Conservation (phyloP, 106 monocot genomes). For the Apostasia shenzhenica region DNA sequence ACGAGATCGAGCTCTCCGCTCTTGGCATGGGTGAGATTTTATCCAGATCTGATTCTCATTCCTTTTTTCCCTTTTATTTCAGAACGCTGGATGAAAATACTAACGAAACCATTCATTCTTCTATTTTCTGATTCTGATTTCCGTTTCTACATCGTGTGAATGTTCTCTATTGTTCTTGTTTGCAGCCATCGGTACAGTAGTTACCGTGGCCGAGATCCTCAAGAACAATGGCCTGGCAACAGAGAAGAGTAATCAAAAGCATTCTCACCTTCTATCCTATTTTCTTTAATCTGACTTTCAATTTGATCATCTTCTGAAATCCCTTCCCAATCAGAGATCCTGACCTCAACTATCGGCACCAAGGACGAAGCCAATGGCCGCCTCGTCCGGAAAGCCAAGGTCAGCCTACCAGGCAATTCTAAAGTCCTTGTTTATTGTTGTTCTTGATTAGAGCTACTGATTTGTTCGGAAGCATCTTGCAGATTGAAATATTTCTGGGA, state of each 20-base stretch:
- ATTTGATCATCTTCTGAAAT: neutral
- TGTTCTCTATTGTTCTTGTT: neutral
- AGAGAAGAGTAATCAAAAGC: constrained; percentile 29
- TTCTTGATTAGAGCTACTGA: neutral
- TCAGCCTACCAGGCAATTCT: neutral
- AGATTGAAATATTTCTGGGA: constrained; percentile 3
- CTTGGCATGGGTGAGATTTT: constrained; percentile 60
- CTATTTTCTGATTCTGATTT: neutral
- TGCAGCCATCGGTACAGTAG: constrained; percentile 49
- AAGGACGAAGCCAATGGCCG: constrained; percentile 44
- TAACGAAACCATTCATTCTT: no score
- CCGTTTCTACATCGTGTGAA: neutral
- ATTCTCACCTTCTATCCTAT: neutral
- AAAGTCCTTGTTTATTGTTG: neutral
- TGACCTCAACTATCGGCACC: constrained; percentile 38
- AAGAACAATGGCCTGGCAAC: constrained; percentile 50
- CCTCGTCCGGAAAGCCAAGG: constrained; percentile 47
- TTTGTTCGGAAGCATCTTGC: neutral
- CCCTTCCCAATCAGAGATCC: constrained; percentile 28
- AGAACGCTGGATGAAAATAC: neutral
- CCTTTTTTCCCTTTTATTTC: no score
- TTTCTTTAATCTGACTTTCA: neutral
- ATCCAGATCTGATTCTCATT: neutral
- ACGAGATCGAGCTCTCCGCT: constrained; percentile 70
- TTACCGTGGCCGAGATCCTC: constrained; percentile 47